These are phyloP conservation scores for Candida coquimbonensis DNA, from an alignment of 805 yeast genomes.

Conservation along the genomic window DNA sequence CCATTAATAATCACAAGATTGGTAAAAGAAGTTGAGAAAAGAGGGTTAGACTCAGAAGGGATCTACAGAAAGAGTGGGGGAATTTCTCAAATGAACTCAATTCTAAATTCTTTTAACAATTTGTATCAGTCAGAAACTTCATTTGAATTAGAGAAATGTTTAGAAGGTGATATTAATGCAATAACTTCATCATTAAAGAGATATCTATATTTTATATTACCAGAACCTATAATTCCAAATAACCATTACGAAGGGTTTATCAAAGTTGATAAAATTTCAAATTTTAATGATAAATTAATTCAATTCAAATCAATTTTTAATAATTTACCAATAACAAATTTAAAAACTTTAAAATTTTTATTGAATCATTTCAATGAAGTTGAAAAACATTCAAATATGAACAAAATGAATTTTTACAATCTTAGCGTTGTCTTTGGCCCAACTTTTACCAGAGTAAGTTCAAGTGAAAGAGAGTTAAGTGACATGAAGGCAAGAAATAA, in stretches of 20 bases:
- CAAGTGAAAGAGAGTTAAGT: conserved; percentile 73
- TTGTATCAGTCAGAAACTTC: conserved; percentile 26
- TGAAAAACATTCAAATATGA: conserved; percentile 42
- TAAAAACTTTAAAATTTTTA: conserved; percentile 45
- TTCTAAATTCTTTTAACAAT: conserved; percentile 26
- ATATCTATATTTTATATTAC: conserved; percentile 66
- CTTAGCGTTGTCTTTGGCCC: conserved; percentile 94
- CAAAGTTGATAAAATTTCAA: conserved; percentile 35
- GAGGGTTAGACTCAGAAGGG: conserved; percentile 79
- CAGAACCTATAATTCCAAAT: conserved; percentile 77
- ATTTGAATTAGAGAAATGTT: conserved; percentile 26
- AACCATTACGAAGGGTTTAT: conserved; percentile 62
- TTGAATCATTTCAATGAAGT: conserved; percentile 61
- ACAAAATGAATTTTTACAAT: conserved; percentile 80
- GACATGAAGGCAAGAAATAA: conserved; percentile 81
- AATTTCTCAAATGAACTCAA: conserved; percentile 28
- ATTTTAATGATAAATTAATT: conserved; percentile 22
- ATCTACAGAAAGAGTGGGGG: conserved; percentile 78
- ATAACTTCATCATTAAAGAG: conserved; percentile 82
- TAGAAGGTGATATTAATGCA: conserved; percentile 72
- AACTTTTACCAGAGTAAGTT: conserved; percentile 70
- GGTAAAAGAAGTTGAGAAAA: conserved; percentile 64
- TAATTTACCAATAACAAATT: conserved; percentile 63
- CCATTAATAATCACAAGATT: conserved; percentile 73
- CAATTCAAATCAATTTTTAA: conserved; percentile 40